A percentile compares a stretch with the other conserved stretches of the same genome.
Conservation (phyloP, 2,329 filamentous ascomycete species). For the Apiospora kogelbergensis region DNA sequence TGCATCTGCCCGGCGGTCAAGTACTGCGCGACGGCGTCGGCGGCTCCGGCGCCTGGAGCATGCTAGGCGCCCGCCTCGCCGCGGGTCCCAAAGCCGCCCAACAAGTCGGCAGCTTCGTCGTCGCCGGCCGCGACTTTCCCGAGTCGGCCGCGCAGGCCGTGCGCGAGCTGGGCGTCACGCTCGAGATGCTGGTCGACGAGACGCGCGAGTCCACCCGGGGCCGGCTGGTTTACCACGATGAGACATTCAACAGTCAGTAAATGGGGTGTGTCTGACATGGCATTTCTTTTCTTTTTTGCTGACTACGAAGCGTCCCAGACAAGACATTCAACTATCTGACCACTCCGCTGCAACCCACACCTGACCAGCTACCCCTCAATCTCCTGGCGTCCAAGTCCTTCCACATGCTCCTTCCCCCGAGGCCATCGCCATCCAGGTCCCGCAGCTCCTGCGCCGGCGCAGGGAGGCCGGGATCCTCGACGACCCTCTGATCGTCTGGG, state of each 20-base stretch:
- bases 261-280: too few relatives aligned
- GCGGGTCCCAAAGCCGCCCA: neutral
- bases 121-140: conserved; percentile 19
- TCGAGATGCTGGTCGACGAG: conserved; percentile 3
- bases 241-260: conserved; percentile 28
- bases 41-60: conserved; percentile 31
- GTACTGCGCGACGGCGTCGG: conserved; percentile 29
- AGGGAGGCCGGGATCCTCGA: neutral
- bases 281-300: too few relatives aligned
- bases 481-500: conserved; percentile 16
- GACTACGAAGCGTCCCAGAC: conserved; percentile 10
- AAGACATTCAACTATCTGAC: conserved; percentile 24
- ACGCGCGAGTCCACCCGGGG: conserved; percentile 15
- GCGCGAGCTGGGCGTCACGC: conserved; percentile 10
- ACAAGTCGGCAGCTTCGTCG: conserved; percentile 14
- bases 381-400: conserved; percentile 21
- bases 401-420: conserved; percentile 25
- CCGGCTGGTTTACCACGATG: conserved; percentile 21
- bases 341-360: conserved; percentile 18
- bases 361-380: conserved; percentile 13
- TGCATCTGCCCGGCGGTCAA: conserved; percentile 25
- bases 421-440: conserved; percentile 19
- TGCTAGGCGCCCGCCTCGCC: conserved; percentile 16
- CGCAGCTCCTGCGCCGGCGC: conserved; percentile 19
- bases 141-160: neutral